Base-by-base conservation (phyloP, 2,329 filamentous ascomycete genomes). In the Alternaria gansuensis region DNA sequence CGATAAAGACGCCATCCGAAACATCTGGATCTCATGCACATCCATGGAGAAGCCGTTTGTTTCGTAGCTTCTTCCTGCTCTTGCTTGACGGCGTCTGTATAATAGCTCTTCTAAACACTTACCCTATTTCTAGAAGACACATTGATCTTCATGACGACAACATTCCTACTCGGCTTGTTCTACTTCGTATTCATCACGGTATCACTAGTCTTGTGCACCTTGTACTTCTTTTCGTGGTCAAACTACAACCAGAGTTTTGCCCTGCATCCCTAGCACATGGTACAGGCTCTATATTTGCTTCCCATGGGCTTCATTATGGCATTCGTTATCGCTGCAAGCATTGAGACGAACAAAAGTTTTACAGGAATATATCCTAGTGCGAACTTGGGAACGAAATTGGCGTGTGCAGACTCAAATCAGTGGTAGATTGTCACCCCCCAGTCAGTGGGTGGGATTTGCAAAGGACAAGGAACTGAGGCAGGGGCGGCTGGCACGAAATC, bases 201-300 rank as follows among this genome's bases (percentile, higher is more conserved):
- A n/a, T 7, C 44, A 2, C 44, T 36, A 0, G 1, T 26, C 2
- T 14, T 60, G 4, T 61, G 59, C 29, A 36, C 45, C 4, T 40
- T 57, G 24, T 55, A 57, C 23, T 62, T 62, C 5, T 29, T 59
- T 59, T 14, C 44, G 44, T 17, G 60, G 51, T 2, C 52, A 56
- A 26, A 65, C 56, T 3, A 62, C 58, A 13, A 62, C 56, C 23
- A 62, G 58, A 3, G 50, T 67, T 13, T 33, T 65, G 3, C 63
- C 63, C 9, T 62, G 60, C 26, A 44, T 64, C 26, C 59, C 57
- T 1, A 59, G 33, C 17, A 46, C 31, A 11, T 64, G 63, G 60
- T 64, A 67, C 45, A 63, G 54, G 45, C 21, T 64, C 10, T 65
- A 67, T 24, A 65, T 58, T 3, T 64, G 4, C n/a, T 56, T 11